phyloP scores from a whole-genome alignment of 176 grass and related monocot genomes.

The Aechmea fasciata region DNA sequence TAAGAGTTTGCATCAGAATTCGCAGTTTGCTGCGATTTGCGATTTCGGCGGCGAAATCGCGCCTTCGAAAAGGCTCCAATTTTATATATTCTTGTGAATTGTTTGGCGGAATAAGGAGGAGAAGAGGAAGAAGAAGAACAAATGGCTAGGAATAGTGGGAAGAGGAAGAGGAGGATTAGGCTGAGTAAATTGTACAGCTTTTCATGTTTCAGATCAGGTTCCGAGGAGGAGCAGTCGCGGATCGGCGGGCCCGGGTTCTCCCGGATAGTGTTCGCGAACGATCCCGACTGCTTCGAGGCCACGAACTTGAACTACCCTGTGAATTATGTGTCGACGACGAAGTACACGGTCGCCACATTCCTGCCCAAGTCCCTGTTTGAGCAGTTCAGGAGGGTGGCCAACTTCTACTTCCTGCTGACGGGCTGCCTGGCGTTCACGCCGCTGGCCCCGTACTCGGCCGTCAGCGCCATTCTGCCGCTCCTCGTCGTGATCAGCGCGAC shows the following conservation, averaged over 20 bases:
- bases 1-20: not conserved
- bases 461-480: constrained; percentile 57
- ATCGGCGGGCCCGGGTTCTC: constrained; percentile 73
- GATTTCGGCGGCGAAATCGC: not conserved
- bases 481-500: constrained; percentile 72
- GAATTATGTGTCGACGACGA: constrained; percentile 75
- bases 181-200: constrained; percentile 57
- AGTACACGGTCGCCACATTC: constrained; percentile 70
- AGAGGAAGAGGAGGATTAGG: constrained; percentile 40
- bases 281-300: constrained; percentile 21
- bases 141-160: constrained; percentile 7
- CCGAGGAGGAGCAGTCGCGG: constrained; percentile 47
- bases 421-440: constrained; percentile 65
- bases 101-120: not conserved
- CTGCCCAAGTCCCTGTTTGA: constrained; percentile 94
- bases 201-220: constrained; percentile 30
- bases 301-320: constrained; percentile 31
- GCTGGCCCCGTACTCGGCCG: constrained; percentile 54
- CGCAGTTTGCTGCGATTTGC: not conserved
- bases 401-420: constrained; percentile 88
- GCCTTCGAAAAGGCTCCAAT: not conserved
- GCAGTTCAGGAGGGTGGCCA: constrained; percentile 98
- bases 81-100: too few species aligned
- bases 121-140: not conserved
- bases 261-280: constrained; percentile 64